Evolutionary conservation across 108 stramenopile species (phyloP), one percentile per base, ranked within the genome.

Genomic region (Cylindrotheca closterium): DNA sequence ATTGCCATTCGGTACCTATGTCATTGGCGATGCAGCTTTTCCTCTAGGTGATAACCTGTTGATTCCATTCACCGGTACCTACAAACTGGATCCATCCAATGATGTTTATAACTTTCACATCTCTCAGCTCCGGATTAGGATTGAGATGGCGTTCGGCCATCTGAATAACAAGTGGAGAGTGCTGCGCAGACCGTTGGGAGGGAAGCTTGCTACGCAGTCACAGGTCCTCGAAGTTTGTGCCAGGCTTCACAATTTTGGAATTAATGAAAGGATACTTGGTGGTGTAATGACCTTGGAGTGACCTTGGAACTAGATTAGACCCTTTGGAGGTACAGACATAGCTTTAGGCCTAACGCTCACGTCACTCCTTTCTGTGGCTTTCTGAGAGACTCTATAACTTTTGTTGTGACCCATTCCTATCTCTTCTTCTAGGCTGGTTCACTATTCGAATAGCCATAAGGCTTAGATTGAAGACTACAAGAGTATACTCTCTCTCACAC

Each of bases 111-210:
- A 42, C 62, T 70, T 37, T 56, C 55, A 55, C 29, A 21, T 51
- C 22, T 55, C 53, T 3, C 70, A 70, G 26, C 28, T 63, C 4
- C 52, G 70, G n/a, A 70, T 70, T 31, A 32, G 53, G 18, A 62
- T 70, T 26, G 70, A 70, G 29, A 72, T 72, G 71, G 71, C 71
- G 8, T 65, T 65, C 42, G 71, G 55, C 18, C 30, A n/a, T 5
- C 5, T 63, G 37, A 51, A 34, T 12, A 21, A 47, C 10, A 71
- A 62, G 30, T 71, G 61, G 70, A 37, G 62, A 22, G 24, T 71
- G 24, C 54, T 71, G 5, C 28, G 28, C 45, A 34, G 30, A 23
- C 49, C 62, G 1, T 29, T 64, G 63, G 12, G 10, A 55, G 46
- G 25, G 17, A 29, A 19, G 10, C 29, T 70, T 33, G 2, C 10